These are phyloP conservation scores for Trametes elegans DNA, from an alignment of 768 basidiomycete species.

Conservation along the genomic window DNA sequence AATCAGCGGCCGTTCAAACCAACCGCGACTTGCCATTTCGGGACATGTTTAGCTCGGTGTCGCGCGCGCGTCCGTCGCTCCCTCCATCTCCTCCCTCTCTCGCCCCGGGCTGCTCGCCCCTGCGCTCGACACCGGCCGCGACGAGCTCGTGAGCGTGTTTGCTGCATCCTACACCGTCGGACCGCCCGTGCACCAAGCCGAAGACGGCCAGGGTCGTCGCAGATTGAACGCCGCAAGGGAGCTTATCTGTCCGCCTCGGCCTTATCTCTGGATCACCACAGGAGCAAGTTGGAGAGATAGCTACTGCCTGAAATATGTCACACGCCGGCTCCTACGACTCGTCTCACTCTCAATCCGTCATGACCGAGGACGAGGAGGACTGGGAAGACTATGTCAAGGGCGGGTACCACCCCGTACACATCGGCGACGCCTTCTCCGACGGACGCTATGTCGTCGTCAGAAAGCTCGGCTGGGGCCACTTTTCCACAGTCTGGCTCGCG, in stretches of 20 bases:
- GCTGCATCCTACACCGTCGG: not conserved
- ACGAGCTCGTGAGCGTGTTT: not conserved
- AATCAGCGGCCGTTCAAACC: slow-evolving; percentile 8
- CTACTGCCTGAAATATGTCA: slow-evolving; percentile 26
- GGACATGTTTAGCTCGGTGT: slow-evolving; percentile 15
- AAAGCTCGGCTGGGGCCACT: slow-evolving; percentile 96
- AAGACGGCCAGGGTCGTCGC: not conserved
- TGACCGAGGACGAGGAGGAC: slow-evolving; percentile 92
- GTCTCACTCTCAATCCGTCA: slow-evolving; percentile 71
- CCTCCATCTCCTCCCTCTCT: slow-evolving; percentile 1
- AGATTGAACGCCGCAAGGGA: slow-evolving; percentile 1
- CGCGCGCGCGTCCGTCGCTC: slow-evolving; percentile 12
- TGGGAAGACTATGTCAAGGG: slow-evolving; percentile 78
- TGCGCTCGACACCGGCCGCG: not conserved
- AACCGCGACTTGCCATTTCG: not conserved
- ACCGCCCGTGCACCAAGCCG: not conserved
- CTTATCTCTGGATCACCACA: slow-evolving; percentile 18
- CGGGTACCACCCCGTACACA: slow-evolving; percentile 91
- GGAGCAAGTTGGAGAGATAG: slow-evolving; percentile 2
- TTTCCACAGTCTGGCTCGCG: slow-evolving; percentile 91
- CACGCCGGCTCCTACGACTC: slow-evolving; percentile 44
- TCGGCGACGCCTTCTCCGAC: slow-evolving; percentile 87
- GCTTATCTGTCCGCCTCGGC: slow-evolving; percentile 9
- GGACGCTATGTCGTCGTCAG: slow-evolving; percentile 87
- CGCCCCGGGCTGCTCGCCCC: not conserved